Evolutionary conservation across 23 red algal genomes (phyloP).

Genomic region (Cyanidium caldarium): DNA sequence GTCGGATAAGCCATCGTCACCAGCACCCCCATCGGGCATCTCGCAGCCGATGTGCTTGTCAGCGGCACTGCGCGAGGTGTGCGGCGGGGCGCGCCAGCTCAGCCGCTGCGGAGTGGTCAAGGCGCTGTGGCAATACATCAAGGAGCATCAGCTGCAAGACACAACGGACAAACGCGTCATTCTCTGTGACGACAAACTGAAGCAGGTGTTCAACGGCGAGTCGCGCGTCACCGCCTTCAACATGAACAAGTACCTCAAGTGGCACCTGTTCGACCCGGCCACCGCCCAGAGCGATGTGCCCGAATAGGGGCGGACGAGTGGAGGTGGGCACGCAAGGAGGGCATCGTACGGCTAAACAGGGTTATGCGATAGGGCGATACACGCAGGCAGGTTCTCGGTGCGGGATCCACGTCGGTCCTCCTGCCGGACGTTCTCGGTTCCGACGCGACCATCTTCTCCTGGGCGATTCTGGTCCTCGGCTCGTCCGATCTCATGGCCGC

Average conservation of each 20-base stretch:
- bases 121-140: conserved; percentile 73
- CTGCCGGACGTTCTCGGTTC: too few species aligned
- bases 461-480: too few species aligned
- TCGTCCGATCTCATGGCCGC: too few species aligned
- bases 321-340: too few species aligned
- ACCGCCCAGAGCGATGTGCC: background rate
- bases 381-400: too few species aligned
- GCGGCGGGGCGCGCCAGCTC: conserved; percentile 34
- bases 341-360: too few species aligned
- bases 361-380: too few species aligned
- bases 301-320: too few species aligned
- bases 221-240: conserved; percentile 38
- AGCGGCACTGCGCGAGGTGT: conserved; percentile 28
- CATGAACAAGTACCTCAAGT: conserved; percentile 71
- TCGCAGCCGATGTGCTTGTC: conserved; percentile 46
- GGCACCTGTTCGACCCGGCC: conserved; percentile 20
- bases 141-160: conserved; percentile 51
- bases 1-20: too few species aligned
- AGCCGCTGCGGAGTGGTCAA: conserved; percentile 53
- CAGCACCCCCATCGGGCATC: too few species aligned
- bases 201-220: conserved; percentile 39
- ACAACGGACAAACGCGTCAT: conserved; percentile 49
- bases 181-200: conserved; percentile 68
- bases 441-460: too few species aligned
- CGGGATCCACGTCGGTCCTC: too few species aligned